Percentiles rank a stretch among this genome's conserved stretches.
phyloP scores from a whole-genome alignment of 257 asterid species.

The Fraxinus pennsylvanica region DNA sequence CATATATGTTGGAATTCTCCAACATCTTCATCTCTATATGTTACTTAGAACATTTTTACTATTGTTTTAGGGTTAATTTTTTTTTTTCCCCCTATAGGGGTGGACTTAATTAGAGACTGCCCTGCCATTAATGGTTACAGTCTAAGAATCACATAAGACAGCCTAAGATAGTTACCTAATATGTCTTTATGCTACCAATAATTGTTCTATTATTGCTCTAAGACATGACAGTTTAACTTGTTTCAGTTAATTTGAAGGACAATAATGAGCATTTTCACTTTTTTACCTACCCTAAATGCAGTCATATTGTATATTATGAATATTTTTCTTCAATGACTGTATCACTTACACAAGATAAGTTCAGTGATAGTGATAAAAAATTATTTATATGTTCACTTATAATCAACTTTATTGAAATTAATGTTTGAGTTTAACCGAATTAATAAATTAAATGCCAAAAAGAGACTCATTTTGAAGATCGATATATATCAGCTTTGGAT shows the following conservation, averaged over 20 bases:
- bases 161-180: conserved; percentile 11
- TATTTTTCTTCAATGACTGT: background rate
- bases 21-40: background rate
- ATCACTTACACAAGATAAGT: background rate
- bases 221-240: conserved; percentile 17
- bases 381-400: background rate
- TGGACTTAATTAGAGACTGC: background rate
- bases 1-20: too few relatives aligned
- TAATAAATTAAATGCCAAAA: too few relatives aligned
- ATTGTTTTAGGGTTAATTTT: background rate
- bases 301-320: background rate
- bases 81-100: background rate
- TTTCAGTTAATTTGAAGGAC: conserved; percentile 21
- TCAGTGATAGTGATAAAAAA: background rate
- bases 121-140: conserved; percentile 11
- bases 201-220: conserved; percentile 26
- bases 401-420: background rate
- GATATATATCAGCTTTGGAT: background rate
- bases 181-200: conserved; percentile 18
- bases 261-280: conserved; percentile 23
- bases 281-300: conserved; percentile 3
- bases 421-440: too few relatives aligned
- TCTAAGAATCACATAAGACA: conserved; percentile 26
- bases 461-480: too few relatives aligned
- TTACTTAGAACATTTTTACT: background rate